These are phyloP conservation scores for Canariomyces notabilis DNA, from an alignment of 2,329 filamentous ascomycete genomes.

Conservation along the genomic window DNA sequence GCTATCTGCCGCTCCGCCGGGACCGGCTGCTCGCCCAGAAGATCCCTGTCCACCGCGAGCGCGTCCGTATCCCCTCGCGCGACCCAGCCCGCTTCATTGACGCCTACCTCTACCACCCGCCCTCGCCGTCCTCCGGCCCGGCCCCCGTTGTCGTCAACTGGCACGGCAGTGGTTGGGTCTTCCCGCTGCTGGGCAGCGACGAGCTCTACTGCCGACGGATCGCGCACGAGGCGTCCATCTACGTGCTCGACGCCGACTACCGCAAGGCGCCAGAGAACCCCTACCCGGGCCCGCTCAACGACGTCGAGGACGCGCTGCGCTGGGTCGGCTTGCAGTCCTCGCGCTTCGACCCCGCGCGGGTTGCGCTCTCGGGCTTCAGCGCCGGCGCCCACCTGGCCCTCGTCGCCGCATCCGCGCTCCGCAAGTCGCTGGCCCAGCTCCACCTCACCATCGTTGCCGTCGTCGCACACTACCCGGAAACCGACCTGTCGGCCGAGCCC, in stretches of 20 bases:
- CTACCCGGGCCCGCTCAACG: constrained; percentile 31
- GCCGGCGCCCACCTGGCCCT: constrained; percentile 43
- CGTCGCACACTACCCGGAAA: constrained; percentile 41
- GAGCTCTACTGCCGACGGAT: constrained; percentile 34
- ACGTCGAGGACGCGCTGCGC: constrained; percentile 32
- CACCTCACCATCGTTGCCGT: constrained; percentile 44
- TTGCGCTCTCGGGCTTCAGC: constrained; percentile 44
- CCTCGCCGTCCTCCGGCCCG: background rate
- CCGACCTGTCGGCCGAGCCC: constrained; percentile 29
- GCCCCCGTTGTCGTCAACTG: constrained; percentile 34
- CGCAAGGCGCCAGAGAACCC: constrained; percentile 36
- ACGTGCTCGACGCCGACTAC: constrained; percentile 34
- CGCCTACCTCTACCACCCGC: constrained; percentile 28
- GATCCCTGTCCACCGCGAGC: constrained; percentile 1
- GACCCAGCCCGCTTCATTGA: constrained; percentile 26
- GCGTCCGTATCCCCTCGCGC: constrained; percentile 27
- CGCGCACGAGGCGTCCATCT: constrained; percentile 24
- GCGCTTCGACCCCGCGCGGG: constrained; percentile 29
- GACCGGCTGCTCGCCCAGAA: background rate
- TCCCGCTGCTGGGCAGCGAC: constrained; percentile 36
- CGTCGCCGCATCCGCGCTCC: constrained; percentile 24
- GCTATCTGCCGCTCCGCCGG: background rate
- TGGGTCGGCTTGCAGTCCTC: constrained; percentile 28
- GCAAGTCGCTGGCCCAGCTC: constrained; percentile 26
- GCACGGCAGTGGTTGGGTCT: constrained; percentile 32